Evolutionary conservation across 2,329 filamentous ascomycete species (phyloP).

Genomic region (Arthrobotrys musiformis): DNA sequence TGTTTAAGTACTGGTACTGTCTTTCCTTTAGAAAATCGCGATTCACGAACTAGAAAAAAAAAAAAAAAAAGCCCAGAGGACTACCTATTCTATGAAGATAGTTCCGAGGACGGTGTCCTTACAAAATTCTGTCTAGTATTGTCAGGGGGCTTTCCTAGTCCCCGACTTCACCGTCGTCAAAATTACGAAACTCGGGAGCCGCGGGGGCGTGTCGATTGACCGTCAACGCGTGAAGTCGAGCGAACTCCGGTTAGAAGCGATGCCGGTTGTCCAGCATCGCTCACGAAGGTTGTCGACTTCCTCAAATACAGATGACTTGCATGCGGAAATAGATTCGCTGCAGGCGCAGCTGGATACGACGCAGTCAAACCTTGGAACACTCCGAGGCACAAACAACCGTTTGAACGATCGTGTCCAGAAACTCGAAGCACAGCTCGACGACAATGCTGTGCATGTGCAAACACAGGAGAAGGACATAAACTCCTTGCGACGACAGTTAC

Average conservation of each 20-base stretch:
- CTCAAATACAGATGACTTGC: conserved; percentile 45
- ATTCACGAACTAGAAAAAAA: conserved; percentile 1
- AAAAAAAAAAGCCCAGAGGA: conserved; percentile 12
- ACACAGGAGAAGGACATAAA: conserved; percentile 53
- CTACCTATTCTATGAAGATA: conserved; percentile 51
- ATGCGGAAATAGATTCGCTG: conserved; percentile 51
- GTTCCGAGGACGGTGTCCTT: conserved; percentile 46
- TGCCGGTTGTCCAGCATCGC: conserved; percentile 50
- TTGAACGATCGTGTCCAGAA: conserved; percentile 51
- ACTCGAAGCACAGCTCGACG: conserved; percentile 51
- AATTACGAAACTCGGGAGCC: conserved; percentile 56
- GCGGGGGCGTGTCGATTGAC: conserved; percentile 55
- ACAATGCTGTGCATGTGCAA: conserved; percentile 54
- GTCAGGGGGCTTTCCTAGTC: conserved; percentile 52
- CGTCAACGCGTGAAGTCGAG: conserved; percentile 55
- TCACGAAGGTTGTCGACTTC: conserved; percentile 52
- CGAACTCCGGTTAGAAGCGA: conserved; percentile 51
- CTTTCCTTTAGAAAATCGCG: conserved; percentile 14
- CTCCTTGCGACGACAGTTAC: conserved; percentile 54
- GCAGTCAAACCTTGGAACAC: conserved; percentile 44
- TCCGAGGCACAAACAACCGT: conserved; percentile 51
- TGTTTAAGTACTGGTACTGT: conserved; percentile 14
- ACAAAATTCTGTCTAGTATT: conserved; percentile 49
- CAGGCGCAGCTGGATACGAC: conserved; percentile 54
- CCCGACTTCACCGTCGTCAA: conserved; percentile 56